Percentiles rank a stretch among this genome's conserved stretches.
Evolutionary conservation across 805 yeast species (phyloP).

Genomic region (Starmerella floris): DNA sequence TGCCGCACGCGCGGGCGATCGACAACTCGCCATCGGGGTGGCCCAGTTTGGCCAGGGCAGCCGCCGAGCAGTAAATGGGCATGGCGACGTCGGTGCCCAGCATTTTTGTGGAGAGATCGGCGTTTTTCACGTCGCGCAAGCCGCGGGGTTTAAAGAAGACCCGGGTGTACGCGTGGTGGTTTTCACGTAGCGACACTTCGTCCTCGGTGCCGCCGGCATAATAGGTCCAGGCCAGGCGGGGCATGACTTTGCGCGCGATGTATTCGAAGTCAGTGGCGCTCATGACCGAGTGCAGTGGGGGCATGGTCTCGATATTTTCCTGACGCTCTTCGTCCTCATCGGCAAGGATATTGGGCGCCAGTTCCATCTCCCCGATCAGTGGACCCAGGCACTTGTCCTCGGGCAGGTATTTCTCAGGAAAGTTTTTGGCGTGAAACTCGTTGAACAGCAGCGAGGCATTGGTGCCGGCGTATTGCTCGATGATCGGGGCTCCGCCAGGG

Average conservation of each 20-base stretch:
- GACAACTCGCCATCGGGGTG: constrained; percentile 87
- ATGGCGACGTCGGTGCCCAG: constrained; percentile 56
- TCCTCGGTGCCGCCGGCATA: constrained; percentile 90
- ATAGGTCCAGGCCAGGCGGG: constrained; percentile 79
- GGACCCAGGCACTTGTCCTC: constrained; percentile 50
- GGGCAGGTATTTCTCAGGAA: constrained; percentile 49
- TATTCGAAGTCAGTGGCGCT: constrained; percentile 78
- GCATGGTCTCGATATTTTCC: constrained; percentile 37
- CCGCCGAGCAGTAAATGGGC: constrained; percentile 83
- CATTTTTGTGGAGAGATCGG: constrained; percentile 59
- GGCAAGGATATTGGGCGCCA: constrained; percentile 26
- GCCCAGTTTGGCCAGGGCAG: constrained; percentile 83
- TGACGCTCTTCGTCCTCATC: constrained; percentile 34
- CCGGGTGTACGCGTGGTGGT: constrained; percentile 77
- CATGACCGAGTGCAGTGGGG: constrained; percentile 53
- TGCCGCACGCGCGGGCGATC: constrained; percentile 69
- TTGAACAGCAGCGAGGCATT: constrained; percentile 74
- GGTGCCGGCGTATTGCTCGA: constrained; percentile 46
- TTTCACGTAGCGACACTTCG: constrained; percentile 77
- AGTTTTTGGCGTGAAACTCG: constrained; percentile 80
- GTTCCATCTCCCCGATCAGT: constrained; percentile 22
- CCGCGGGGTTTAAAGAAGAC: constrained; percentile 77
- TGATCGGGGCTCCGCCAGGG: constrained; percentile 48
- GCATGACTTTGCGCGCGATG: constrained; percentile 65
- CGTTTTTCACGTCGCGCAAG: constrained; percentile 60